Conservation (phyloP, 257 asterid species). For the Solanum clarkiae region DNA sequence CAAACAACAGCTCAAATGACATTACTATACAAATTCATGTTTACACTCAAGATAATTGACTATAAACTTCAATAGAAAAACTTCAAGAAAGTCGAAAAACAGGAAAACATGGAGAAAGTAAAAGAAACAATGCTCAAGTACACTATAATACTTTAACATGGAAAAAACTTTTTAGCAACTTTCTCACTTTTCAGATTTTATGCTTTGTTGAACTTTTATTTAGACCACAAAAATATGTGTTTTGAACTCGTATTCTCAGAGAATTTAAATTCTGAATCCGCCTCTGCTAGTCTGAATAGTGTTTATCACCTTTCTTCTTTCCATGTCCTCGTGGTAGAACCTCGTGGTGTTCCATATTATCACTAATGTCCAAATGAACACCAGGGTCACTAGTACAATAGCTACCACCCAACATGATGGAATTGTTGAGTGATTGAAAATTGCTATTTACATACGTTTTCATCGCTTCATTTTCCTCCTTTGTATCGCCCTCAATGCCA, state of each 20-base stretch:
- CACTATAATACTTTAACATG: neutral
- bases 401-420: constrained; percentile 75
- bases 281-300: neutral
- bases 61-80: too few relatives aligned
- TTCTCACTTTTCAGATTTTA: neutral
- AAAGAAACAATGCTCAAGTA: neutral
- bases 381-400: constrained; percentile 79
- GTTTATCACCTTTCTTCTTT: constrained; percentile 11
- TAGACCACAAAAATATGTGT: neutral
- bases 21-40: neutral
- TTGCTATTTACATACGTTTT: constrained; percentile 63
- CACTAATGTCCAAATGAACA: constrained; percentile 65
- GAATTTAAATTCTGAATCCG: neutral
- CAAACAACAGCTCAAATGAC: neutral
- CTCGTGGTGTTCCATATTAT: constrained; percentile 15
- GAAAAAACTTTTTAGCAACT: neutral
- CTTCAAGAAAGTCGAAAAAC: neutral
- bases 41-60: too few relatives aligned
- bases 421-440: constrained; percentile 83
- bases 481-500: neutral
- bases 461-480: constrained; percentile 28
- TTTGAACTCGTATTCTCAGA: neutral
- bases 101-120: neutral
- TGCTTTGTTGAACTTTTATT: neutral
- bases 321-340: constrained; percentile 7